Conservation (phyloP, 805 yeast genomes). For the Candida vartiovaarae region DNA sequence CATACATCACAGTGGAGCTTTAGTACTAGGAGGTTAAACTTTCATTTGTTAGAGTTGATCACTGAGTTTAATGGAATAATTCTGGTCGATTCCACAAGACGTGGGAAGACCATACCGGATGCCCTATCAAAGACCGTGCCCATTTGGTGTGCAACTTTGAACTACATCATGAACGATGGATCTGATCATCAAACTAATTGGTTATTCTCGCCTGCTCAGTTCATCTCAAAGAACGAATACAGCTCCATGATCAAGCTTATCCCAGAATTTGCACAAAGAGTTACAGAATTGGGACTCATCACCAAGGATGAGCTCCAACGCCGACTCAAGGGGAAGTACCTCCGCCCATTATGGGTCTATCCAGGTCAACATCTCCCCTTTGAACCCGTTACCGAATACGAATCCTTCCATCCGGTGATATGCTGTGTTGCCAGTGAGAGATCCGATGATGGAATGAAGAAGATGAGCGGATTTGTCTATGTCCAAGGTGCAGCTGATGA, state of each 20-base stretch:
- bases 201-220: slow-evolving; percentile 42
- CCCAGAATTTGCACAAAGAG: slow-evolving; percentile 40
- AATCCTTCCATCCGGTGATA: slow-evolving; percentile 35
- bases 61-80: slow-evolving; percentile 38
- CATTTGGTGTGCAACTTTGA: slow-evolving; percentile 83
- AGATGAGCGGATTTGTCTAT: slow-evolving; percentile 45
- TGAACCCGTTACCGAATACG: slow-evolving; percentile 22
- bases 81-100: slow-evolving; percentile 76
- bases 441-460: slow-evolving; percentile 51
- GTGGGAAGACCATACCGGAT: slow-evolving; percentile 84
- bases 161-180: slow-evolving; percentile 33
- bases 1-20: slow-evolving; percentile 80
- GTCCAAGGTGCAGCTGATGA: slow-evolving; percentile 96
- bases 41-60: slow-evolving; percentile 56
- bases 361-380: slow-evolving; percentile 41
- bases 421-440: slow-evolving; percentile 57
- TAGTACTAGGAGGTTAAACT: slow-evolving; percentile 63
- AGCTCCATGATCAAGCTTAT: slow-evolving; percentile 40
- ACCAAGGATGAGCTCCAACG: slow-evolving; percentile 25
- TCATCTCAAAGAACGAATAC: slow-evolving; percentile 52
- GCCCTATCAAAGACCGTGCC: slow-evolving; percentile 83
- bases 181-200: slow-evolving; percentile 24
- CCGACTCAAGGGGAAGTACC: slow-evolving; percentile 36
- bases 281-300: slow-evolving; percentile 34
- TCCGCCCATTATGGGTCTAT: slow-evolving; percentile 64